Percentiles rank a stretch among this genome's conserved stretches.
Evolutionary conservation across 306 rosid species (phyloP).

Genomic region (Arachis hypogaea): DNA sequence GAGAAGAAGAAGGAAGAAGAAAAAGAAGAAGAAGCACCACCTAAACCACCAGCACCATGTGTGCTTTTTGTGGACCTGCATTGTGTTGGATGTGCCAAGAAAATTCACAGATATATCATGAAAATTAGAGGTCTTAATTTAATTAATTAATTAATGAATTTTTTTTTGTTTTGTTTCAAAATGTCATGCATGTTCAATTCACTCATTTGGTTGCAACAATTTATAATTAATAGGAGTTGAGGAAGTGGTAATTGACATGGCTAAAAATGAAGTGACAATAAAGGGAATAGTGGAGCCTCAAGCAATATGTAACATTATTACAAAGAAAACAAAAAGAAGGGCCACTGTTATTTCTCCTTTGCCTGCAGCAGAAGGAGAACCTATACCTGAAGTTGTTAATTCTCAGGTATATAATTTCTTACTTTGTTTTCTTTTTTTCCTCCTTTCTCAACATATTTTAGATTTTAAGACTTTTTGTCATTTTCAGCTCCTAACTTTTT

Average conservation of each 20-base stretch:
- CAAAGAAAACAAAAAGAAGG: slow-evolving; percentile 70
- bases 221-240: slow-evolving; percentile 70
- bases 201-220: neutral
- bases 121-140: slow-evolving; percentile 68
- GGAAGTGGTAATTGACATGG: slow-evolving; percentile 70
- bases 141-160: slow-evolving; percentile 1
- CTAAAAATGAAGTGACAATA: slow-evolving; percentile 82
- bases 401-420: slow-evolving; percentile 60
- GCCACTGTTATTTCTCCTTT: slow-evolving; percentile 81
- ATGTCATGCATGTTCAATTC: slow-evolving; percentile 18
- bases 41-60: slow-evolving; percentile 73
- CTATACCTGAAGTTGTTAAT: slow-evolving; percentile 77
- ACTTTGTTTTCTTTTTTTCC: no score
- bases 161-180: slow-evolving; percentile 5
- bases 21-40: slow-evolving; percentile 23
- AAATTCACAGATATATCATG: slow-evolving; percentile 77
- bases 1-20: slow-evolving; percentile 60
- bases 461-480: no score
- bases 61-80: slow-evolving; percentile 85
- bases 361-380: slow-evolving; percentile 86
- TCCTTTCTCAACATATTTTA: no score
- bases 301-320: slow-evolving; percentile 65
- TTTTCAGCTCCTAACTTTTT: no score
- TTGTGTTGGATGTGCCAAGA: slow-evolving; percentile 94
- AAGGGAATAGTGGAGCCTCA: slow-evolving; percentile 93